A percentile compares a stretch with the other conserved stretches of the same genome.
phyloP scores from a whole-genome alignment of 306 rosid genomes.

The Cicer bijugum region DNA sequence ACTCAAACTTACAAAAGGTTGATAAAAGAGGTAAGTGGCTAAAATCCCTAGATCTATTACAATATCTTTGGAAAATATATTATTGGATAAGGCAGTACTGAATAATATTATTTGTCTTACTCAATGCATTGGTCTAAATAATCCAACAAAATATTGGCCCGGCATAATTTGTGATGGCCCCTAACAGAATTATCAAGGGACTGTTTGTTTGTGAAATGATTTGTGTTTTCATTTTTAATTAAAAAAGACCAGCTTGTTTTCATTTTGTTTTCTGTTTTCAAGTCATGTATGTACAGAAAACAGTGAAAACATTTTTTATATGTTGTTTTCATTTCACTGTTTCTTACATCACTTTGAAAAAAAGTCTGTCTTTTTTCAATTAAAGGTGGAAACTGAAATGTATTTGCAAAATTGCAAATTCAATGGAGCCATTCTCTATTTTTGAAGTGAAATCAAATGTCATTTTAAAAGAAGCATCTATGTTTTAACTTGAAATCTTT shows the following conservation, averaged over 20 bases:
- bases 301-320: neutral
- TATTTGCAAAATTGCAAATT: neutral
- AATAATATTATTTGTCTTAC: neutral
- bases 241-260: neutral
- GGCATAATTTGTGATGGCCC: constrained; percentile 2
- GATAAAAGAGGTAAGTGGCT: constrained; percentile 67
- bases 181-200: constrained; percentile 15
- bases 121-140: constrained; percentile 2
- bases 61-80: constrained; percentile 29
- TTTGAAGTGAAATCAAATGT: constrained; percentile 21
- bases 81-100: constrained; percentile 21
- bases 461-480: neutral
- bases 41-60: constrained; percentile 19
- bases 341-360: neutral
- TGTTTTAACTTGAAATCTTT: constrained; percentile 3
- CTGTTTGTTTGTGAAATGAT: neutral
- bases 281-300: neutral
- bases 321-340: neutral
- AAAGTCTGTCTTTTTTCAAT: neutral
- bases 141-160: constrained; percentile 17
- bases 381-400: neutral
- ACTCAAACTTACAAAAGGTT: constrained; percentile 66
- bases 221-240: neutral
- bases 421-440: neutral
- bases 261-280: neutral